phyloP scores from a whole-genome alignment of 2,329 filamentous ascomycete genomes.

The Pezicula carpinea region DNA sequence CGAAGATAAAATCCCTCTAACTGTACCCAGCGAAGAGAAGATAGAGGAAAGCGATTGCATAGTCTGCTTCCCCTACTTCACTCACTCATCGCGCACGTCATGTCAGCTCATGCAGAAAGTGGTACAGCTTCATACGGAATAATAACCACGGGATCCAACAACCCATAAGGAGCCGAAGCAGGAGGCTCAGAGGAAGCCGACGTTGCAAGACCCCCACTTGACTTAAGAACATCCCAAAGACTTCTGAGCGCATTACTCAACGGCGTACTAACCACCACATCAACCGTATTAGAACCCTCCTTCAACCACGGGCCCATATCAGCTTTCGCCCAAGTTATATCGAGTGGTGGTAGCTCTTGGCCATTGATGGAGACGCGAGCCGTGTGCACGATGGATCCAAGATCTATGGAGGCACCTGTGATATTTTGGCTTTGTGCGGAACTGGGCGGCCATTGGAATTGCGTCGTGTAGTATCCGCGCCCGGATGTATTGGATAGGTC shows the following conservation, averaged over 20 bases:
- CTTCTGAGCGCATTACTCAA: neutral
- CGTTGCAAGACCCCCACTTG: neutral
- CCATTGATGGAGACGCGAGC: neutral
- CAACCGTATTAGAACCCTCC: neutral
- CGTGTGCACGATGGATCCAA: neutral
- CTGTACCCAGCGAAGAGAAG: no score
- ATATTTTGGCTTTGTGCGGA: neutral
- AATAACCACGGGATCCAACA: neutral
- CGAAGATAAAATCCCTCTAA: no score
- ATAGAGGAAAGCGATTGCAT: no score
- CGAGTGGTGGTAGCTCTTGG: neutral
- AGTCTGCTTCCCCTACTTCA: no score
- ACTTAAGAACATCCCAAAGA: neutral
- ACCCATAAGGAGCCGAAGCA: neutral
- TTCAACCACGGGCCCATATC: slow-evolving; percentile 1
- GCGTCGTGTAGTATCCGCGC: slow-evolving; percentile 29
- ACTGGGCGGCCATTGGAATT: neutral
- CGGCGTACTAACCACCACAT: slow-evolving; percentile 1
- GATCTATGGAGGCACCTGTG: neutral
- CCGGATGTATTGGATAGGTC: slow-evolving; percentile 25
- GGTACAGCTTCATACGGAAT: neutral
- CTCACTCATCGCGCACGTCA: no score
- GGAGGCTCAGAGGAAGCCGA: neutral
- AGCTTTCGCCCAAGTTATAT: neutral
- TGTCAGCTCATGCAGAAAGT: neutral